phyloP scores from a whole-genome alignment of 306 rosid species.

The Prunus padus region DNA sequence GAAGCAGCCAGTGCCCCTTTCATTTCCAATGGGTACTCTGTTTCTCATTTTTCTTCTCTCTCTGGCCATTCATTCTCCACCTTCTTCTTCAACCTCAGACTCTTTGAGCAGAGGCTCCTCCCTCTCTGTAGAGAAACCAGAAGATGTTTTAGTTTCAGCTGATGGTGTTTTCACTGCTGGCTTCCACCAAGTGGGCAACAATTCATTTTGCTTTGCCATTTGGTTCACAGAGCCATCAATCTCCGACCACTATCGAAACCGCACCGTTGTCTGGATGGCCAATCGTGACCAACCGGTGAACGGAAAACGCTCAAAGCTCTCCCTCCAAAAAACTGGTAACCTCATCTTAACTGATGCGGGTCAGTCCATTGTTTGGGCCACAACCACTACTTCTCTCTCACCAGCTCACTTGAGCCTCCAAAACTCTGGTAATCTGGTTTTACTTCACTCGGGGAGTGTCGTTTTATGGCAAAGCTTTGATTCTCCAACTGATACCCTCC shows the following conservation, averaged over 20 bases:
- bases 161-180: constrained; percentile 45
- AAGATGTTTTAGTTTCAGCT: constrained; percentile 34
- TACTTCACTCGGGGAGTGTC: neutral
- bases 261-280: constrained; percentile 52
- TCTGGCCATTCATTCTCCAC: constrained; percentile 4
- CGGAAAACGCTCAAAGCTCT: constrained; percentile 43
- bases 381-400: constrained; percentile 32
- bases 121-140: constrained; percentile 33
- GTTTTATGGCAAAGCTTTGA: constrained; percentile 52
- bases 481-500: constrained; percentile 51
- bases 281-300: constrained; percentile 49
- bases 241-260: neutral
- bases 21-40: constrained; percentile 20
- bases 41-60: constrained; percentile 21
- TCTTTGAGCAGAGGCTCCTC: constrained; percentile 35
- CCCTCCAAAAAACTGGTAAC: constrained; percentile 36
- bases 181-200: constrained; percentile 40
- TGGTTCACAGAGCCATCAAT: constrained; percentile 37
- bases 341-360: constrained; percentile 39
- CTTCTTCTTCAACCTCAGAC: constrained; percentile 26
- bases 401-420: constrained; percentile 15
- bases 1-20: neutral
- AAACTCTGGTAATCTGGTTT: constrained; percentile 42
- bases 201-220: constrained; percentile 58
- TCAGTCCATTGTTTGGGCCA: constrained; percentile 36